Percentiles rank a stretch among this genome's conserved stretches.
Evolutionary conservation across 305 asterid species (phyloP).

Genomic region (Rubia peregrina): DNA sequence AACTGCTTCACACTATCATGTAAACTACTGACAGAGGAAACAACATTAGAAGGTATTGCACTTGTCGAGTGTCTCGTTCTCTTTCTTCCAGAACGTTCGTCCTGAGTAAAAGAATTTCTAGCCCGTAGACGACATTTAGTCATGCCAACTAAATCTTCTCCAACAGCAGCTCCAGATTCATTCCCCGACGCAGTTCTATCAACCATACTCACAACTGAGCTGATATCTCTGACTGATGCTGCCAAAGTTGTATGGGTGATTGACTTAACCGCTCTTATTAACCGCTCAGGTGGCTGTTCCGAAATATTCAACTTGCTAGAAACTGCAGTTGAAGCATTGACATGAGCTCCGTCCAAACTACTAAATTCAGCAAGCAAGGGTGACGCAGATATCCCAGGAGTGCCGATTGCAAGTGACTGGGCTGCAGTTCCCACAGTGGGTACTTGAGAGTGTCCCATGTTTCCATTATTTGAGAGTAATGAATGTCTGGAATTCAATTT

Average conservation of each 20-base stretch:
- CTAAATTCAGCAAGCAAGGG: constrained; percentile 92
- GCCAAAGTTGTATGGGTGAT: constrained; percentile 61
- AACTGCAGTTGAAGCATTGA: constrained; percentile 48
- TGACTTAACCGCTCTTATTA: constrained; percentile 77
- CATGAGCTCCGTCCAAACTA: constrained; percentile 77
- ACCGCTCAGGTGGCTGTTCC: constrained; percentile 84
- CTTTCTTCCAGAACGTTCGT: constrained; percentile 73
- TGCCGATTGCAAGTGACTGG: constrained; percentile 90
- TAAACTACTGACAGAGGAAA: constrained; percentile 71
- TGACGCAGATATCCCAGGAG: constrained; percentile 98
- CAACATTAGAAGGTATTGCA: constrained; percentile 75
- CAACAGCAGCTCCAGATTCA: constrained; percentile 97
- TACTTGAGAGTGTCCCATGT: constrained; percentile 46
- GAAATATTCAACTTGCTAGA: constrained; percentile 50
- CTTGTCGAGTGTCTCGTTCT: constrained; percentile 83
- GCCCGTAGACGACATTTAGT: constrained; percentile 89
- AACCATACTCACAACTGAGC: constrained; percentile 90
- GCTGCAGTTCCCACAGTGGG: constrained; percentile 52
- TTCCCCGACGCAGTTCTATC: constrained; percentile 84
- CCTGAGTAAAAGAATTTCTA: constrained; percentile 71
- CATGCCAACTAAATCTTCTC: constrained; percentile 97
- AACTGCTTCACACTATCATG: constrained; percentile 55
- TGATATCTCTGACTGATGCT: constrained; percentile 75
- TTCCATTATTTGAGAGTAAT: constrained; percentile 61
- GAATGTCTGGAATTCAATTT: constrained; percentile 57